These are phyloP conservation scores for Maudiozyma barnettii DNA, from an alignment of 805 yeast species.

Conservation along the genomic window DNA sequence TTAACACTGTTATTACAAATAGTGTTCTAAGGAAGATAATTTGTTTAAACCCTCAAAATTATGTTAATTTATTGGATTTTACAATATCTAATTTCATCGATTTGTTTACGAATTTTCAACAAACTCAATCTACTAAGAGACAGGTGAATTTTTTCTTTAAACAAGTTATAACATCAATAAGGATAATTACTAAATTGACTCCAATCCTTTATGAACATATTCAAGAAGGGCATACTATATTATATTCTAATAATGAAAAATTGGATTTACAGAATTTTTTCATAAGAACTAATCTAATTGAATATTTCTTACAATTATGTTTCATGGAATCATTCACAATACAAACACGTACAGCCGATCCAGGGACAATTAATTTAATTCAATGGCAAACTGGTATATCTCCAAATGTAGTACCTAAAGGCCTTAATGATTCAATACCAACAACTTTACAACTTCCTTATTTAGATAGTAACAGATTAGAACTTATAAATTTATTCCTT, in stretches of 20 bases:
- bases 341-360: conserved; percentile 4
- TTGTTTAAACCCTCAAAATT: conserved; percentile 1
- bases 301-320: conserved; percentile 14
- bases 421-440: conserved; percentile 17
- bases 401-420: not conserved
- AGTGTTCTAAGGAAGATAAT: conserved; percentile 41
- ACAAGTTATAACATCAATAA: conserved; percentile 44
- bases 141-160: not conserved
- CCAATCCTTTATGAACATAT: conserved; percentile 56
- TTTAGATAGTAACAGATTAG: conserved; percentile 57
- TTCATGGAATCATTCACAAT: conserved; percentile 25
- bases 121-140: conserved; percentile 6
- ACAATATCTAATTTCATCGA: conserved; percentile 28
- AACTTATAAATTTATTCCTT: conserved; percentile 52
- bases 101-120: conserved; percentile 9
- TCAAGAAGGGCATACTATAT: not conserved
- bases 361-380: conserved; percentile 21
- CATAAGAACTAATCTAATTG: conserved; percentile 20
- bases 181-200: conserved; percentile 53
- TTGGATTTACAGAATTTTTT: not conserved
- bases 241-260: not conserved
- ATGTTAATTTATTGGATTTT: conserved; percentile 34
- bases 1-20: conserved; percentile 41
- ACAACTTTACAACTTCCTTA: conserved; percentile 30
- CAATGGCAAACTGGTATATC: conserved; percentile 85